Base-by-base conservation (phyloP, 2,329 filamentous ascomycete species). In the Bipolaris oryzae region DNA sequence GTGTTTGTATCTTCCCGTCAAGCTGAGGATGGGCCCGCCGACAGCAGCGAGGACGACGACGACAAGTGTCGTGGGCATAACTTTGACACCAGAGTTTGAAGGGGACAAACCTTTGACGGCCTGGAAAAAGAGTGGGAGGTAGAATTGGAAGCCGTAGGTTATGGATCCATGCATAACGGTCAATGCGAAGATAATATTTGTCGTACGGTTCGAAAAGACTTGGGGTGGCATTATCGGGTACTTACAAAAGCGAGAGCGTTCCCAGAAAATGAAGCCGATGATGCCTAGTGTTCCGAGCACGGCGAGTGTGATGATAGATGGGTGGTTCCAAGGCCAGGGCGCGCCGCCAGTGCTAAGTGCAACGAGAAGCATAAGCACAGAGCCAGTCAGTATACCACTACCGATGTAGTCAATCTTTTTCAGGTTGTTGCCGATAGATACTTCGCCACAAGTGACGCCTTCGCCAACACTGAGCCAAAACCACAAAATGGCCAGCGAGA, bases 281-380 rank as follows among this genome's bases (percentile, higher is more conserved):
- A 82, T 60, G 9, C 79, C 80, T 2, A 74, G 33, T 0, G 78
- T 20, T 0, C 82, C 81, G 2, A 82, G 55, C 2, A 83, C 55
- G 3, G 85, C 65, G 1, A 82, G 80, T 0, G 72, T 65, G 3
- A 84, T 49, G 7, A 81, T 70, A 0, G 70, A 68, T 34, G 60
- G 67, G 23, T 75, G 71, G 0, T 69, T 70, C 82, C 82, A 84
- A 0, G 77, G 62, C 44, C 79, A 69, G 0, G 71, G 57, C 1
- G 78, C 70, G 2, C 81, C 81, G 20, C 77, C 81, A 47, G 73
- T 81, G 13, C 76, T 78, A 3, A 84, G 70, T 4, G 79, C 75
- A 20, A 79, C 72, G 3, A 84, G 73, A 1, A 82, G 64, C 1
- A 78, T 62, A 2, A 78, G 70, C 4, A 76, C 73, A 0, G 76